Percentiles rank a stretch among this genome's conserved stretches.
These are phyloP conservation scores for Fonsecaea erecta DNA, from an alignment of 2,329 filamentous ascomycete species.

Conservation along the genomic window DNA sequence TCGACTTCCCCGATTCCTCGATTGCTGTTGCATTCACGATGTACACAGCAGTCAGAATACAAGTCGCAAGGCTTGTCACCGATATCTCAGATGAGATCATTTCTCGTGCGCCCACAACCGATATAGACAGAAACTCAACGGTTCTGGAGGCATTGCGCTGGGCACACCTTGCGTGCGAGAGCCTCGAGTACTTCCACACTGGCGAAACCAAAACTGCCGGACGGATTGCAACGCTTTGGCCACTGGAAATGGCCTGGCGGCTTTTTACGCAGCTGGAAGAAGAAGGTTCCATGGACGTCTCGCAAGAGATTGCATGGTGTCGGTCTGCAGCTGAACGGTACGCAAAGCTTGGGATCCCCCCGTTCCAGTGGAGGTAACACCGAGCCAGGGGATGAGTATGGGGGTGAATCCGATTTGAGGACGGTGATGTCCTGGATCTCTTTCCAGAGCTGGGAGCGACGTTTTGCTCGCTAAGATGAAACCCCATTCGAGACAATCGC, in stretches of 20 bases:
- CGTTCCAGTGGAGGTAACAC: constrained; percentile 26
- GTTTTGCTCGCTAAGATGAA: not conserved
- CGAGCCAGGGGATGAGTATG: not conserved
- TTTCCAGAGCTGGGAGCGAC: not conserved
- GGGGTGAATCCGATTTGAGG: not conserved
- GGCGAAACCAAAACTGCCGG: constrained; percentile 17
- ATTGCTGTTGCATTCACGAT: constrained; percentile 25
- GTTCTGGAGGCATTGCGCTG: constrained; percentile 28
- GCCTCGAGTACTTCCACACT: constrained; percentile 33
- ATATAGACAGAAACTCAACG: constrained; percentile 19
- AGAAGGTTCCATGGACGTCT: constrained; percentile 20
- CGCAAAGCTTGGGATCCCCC: constrained; percentile 23
- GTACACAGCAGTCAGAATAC: constrained; percentile 31
- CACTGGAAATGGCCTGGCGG: constrained; percentile 30
- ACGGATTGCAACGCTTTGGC: constrained; percentile 29
- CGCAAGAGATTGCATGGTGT: constrained; percentile 29
- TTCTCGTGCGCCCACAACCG: constrained; percentile 10
- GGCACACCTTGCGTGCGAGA: constrained; percentile 28
- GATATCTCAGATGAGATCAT: constrained; percentile 19
- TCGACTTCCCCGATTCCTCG: constrained; percentile 22
- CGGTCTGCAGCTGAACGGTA: constrained; percentile 23
- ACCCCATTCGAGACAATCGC: not conserved
- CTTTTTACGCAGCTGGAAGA: constrained; percentile 16
- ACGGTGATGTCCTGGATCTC: not conserved
- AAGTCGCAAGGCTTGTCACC: constrained; percentile 25